phyloP scores from a whole-genome alignment of 2,329 filamentous ascomycete genomes.

The Lanzia echinophila region DNA sequence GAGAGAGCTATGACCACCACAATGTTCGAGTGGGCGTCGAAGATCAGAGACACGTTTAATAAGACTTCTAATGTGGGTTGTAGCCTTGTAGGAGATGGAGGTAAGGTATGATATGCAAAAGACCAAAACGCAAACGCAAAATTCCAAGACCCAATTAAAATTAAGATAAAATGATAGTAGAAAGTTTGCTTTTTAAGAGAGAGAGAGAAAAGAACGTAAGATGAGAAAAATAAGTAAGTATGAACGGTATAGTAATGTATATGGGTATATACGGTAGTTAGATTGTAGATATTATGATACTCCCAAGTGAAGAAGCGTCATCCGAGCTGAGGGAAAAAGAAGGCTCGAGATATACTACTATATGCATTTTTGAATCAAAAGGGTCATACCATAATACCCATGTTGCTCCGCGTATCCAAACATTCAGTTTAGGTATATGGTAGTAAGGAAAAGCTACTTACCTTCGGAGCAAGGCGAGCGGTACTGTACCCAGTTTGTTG shows the following conservation, averaged over 20 bases:
- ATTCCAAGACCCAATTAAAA: background rate
- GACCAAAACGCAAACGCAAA: background rate
- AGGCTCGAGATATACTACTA: background rate
- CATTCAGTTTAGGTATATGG: background rate
- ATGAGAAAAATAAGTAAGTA: background rate
- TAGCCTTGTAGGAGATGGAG: background rate
- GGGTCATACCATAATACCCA: conserved; percentile 1
- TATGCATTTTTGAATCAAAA: conserved; percentile 1
- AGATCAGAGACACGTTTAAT: conserved; percentile 2
- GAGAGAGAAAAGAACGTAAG: background rate
- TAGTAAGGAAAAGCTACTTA: background rate
- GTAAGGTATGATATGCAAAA: background rate
- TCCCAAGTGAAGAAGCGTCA: background rate
- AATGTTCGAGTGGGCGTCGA: conserved; percentile 7
- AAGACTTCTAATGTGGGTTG: background rate
- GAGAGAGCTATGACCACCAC: conserved; percentile 21
- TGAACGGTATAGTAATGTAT: background rate
- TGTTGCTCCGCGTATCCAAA: conserved; percentile 1
- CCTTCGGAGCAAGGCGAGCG: background rate
- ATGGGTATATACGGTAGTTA: background rate
- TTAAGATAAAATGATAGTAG: background rate
- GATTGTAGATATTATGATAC: background rate
- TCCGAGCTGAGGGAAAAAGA: background rate
- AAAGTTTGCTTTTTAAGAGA: background rate
- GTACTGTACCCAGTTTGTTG: background rate